Percentiles rank a stretch among this genome's conserved stretches.
Evolutionary conservation across 2,329 filamentous ascomycete species (phyloP).

Genomic region (Fusarium duplospermum): DNA sequence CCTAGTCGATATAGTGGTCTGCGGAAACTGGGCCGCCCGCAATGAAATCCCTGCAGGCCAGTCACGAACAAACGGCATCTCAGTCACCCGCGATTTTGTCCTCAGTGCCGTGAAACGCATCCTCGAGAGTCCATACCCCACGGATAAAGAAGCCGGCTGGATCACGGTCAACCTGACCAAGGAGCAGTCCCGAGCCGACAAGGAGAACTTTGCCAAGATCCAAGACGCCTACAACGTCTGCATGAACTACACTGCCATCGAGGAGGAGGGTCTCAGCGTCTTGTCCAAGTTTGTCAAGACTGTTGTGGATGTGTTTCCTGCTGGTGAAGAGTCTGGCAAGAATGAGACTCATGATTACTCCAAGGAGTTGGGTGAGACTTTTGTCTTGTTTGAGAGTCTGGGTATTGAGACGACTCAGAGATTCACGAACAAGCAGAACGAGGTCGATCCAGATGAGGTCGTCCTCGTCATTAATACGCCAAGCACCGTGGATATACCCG

Average conservation of each 20-base stretch:
- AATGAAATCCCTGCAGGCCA: slow-evolving; percentile 76
- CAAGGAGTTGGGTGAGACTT: slow-evolving; percentile 6
- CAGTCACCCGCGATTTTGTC: background rate
- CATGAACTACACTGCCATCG: slow-evolving; percentile 69
- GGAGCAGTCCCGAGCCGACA: slow-evolving; percentile 58
- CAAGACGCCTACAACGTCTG: slow-evolving; percentile 74
- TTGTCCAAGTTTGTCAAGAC: slow-evolving; percentile 65
- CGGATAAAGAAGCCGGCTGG: slow-evolving; percentile 55
- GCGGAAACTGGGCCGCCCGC: slow-evolving; percentile 72
- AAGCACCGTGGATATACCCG: background rate
- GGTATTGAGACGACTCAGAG: slow-evolving; percentile 22
- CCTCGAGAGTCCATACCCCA: slow-evolving; percentile 64
- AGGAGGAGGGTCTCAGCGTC: slow-evolving; percentile 65
- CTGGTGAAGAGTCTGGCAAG: background rate
- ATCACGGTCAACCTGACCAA: slow-evolving; percentile 26
- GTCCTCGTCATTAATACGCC: background rate
- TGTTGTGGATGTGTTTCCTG: slow-evolving; percentile 20
- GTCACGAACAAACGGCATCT: slow-evolving; percentile 29
- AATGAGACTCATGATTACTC: background rate
- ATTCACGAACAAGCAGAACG: background rate
- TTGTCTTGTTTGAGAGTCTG: slow-evolving; percentile 23
- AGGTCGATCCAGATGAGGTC: slow-evolving; percentile 5
- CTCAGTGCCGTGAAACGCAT: slow-evolving; percentile 36
- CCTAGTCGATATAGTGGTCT: slow-evolving; percentile 53
- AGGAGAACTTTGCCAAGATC: slow-evolving; percentile 74